phyloP scores from a whole-genome alignment of 371 early-diverging fungal species.

The Phascolomyces articulosus region DNA sequence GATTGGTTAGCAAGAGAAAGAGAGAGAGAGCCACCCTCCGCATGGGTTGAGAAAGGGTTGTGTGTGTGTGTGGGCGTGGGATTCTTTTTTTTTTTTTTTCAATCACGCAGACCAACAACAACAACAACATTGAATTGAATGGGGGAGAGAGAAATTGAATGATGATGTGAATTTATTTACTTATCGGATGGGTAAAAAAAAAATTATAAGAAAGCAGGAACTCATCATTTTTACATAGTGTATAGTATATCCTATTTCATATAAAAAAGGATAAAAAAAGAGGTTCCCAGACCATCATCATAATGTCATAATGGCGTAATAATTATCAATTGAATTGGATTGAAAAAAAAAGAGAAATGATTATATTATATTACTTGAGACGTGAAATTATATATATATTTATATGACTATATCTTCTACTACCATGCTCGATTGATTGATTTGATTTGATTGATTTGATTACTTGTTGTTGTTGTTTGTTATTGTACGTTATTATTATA shows the following conservation, averaged over 20 bases:
- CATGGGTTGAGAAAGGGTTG: neutral
- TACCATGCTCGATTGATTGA: no score
- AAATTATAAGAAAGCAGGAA: neutral
- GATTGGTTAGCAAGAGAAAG: neutral
- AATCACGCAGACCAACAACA: neutral
- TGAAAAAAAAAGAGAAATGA: no score
- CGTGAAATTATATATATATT: no score
- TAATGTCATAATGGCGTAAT: constrained; percentile 14
- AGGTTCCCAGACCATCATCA: no score
- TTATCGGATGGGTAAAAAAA: neutral
- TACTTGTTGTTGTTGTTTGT: neutral
- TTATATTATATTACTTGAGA: no score
- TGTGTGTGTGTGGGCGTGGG: constrained; percentile 14
- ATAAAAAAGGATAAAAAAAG: no score
- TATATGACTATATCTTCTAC: no score
- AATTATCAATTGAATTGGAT: neutral
- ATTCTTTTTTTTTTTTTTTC: neutral
- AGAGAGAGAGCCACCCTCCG: neutral
- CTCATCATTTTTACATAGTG: no score
- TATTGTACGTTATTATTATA: no score
- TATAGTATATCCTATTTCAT: no score
- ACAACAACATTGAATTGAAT: neutral
- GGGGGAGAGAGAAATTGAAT: neutral
- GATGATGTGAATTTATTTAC: neutral
- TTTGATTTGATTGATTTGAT: no score